Percentiles rank a stretch among this genome's conserved stretches.
phyloP scores from a whole-genome alignment of 2,329 filamentous ascomycete species.

The Cercospora sp. region DNA sequence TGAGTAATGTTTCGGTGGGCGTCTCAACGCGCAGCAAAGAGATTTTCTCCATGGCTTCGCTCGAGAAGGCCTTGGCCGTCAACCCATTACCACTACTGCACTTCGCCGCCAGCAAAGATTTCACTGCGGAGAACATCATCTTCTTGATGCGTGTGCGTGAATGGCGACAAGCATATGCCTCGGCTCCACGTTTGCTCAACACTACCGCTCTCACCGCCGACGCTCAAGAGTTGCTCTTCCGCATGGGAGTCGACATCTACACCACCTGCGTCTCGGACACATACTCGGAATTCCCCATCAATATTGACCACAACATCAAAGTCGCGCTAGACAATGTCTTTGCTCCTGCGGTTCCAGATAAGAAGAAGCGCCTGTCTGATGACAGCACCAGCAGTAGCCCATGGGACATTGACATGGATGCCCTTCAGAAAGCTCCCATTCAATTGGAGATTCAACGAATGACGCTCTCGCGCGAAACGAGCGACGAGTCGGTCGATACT shows the following conservation, averaged over 20 bases:
- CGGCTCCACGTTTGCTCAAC: conserved; percentile 18
- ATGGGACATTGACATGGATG: conserved; percentile 19
- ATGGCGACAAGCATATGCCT: conserved; percentile 37
- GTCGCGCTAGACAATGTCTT: conserved; percentile 59
- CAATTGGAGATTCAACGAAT: conserved; percentile 19
- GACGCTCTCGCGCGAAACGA: conserved; percentile 17
- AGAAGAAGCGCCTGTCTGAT: conserved; percentile 16
- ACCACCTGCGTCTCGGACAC: conserved; percentile 60
- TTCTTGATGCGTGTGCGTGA: conserved; percentile 61
- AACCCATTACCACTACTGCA: conserved; percentile 62
- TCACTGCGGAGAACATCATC: conserved; percentile 70
- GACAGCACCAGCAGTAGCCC: conserved; percentile 17
- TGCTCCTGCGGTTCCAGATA: conserved; percentile 33
- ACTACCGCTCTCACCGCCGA: conserved; percentile 16
- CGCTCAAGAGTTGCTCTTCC: conserved; percentile 48
- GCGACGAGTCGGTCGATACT: conserved; percentile 15
- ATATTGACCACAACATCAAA: conserved; percentile 60
- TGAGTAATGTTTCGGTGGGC: conserved; percentile 9
- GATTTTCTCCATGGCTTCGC: conserved; percentile 60
- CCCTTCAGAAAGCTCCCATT: conserved; percentile 10
- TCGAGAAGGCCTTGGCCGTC: conserved; percentile 61
- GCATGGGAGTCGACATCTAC: conserved; percentile 62
- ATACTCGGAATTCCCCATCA: conserved; percentile 67
- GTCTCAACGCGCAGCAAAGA: conserved; percentile 22
- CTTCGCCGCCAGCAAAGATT: conserved; percentile 66